phyloP scores from a whole-genome alignment of 2,329 filamentous ascomycete species.

The Colletotrichum truncatum region DNA sequence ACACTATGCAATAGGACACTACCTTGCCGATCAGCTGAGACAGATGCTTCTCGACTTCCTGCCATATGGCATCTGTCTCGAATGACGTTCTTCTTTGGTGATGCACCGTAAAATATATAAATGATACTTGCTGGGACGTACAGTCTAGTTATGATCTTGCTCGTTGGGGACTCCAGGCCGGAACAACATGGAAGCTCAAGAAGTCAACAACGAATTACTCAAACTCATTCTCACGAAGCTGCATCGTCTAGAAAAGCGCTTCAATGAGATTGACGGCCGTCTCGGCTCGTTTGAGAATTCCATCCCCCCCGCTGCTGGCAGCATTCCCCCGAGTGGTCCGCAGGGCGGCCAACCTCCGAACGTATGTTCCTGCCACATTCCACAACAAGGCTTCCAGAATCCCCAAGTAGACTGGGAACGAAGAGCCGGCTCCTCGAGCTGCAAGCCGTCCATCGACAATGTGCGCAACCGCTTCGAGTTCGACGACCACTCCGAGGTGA shows the following conservation, averaged over 20 bases:
- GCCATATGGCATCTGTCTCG: no score
- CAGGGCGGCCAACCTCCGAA: not conserved
- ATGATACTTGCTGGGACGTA: no score
- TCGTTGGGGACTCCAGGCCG: not conserved
- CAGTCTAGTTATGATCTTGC: no score
- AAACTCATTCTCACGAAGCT: constrained; percentile 23
- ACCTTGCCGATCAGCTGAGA: no score
- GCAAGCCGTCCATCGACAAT: constrained; percentile 6
- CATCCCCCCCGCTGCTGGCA: not conserved
- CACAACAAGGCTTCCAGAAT: not conserved
- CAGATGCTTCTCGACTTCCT: no score
- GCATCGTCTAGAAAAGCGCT: constrained; percentile 4
- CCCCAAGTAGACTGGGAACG: not conserved
- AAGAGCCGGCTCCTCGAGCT: not conserved
- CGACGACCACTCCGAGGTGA: not conserved
- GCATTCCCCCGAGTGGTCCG: not conserved
- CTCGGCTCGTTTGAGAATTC: constrained; percentile 10
- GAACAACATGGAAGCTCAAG: constrained; percentile 1
- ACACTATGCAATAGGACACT: no score
- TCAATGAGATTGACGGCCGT: constrained; percentile 1
- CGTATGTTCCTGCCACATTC: constrained; percentile 1
- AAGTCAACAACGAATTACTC: constrained; percentile 13
- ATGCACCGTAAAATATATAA: no score
- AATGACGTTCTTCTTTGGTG: no score
- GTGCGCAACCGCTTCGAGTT: constrained; percentile 8